phyloP scores from a whole-genome alignment of 1,284 basidiomycete genomes.

The Leccinum fallax region DNA sequence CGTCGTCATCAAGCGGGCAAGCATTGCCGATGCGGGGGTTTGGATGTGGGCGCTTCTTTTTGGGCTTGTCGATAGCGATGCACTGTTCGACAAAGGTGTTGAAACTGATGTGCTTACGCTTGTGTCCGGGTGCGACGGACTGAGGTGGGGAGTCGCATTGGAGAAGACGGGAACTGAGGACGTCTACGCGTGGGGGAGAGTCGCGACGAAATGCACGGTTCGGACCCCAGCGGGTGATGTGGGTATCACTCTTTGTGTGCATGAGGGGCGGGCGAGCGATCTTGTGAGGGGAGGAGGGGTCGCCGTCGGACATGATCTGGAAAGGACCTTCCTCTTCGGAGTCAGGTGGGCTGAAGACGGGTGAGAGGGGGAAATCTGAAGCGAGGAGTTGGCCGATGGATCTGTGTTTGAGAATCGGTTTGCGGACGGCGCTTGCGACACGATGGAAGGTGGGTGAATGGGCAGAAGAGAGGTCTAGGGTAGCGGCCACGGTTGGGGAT shows the following conservation, averaged over 20 bases:
- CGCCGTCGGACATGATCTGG: slow-evolving; percentile 24
- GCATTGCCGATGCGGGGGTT: slow-evolving; percentile 16
- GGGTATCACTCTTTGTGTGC: slow-evolving; percentile 85
- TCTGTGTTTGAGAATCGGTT: slow-evolving; percentile 96
- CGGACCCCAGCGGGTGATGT: slow-evolving; percentile 61
- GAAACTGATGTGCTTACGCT: slow-evolving; percentile 91
- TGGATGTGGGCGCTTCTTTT: slow-evolving; percentile 25
- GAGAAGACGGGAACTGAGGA: slow-evolving; percentile 18
- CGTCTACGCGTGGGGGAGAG: slow-evolving; percentile 62
- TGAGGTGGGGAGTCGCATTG: slow-evolving; percentile 24
- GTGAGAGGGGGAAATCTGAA: slow-evolving; percentile 60
- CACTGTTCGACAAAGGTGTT: slow-evolving; percentile 98
- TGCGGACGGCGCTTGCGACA: slow-evolving; percentile 47
- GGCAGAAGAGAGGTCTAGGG: slow-evolving; percentile 39
- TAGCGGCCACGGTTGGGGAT: slow-evolving; percentile 30
- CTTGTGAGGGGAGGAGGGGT: slow-evolving; percentile 10
- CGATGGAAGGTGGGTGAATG: slow-evolving; percentile 37
- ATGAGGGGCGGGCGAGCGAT: slow-evolving; percentile 55
- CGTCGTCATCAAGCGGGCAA: slow-evolving; percentile 54
- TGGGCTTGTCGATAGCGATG: slow-evolving; percentile 87
- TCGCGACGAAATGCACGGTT: slow-evolving; percentile 59
- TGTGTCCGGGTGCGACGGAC: slow-evolving; percentile 42
- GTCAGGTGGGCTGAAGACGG: slow-evolving; percentile 54
- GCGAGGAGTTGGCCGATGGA: slow-evolving; percentile 90
- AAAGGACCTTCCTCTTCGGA: slow-evolving; percentile 35